A percentile compares a stretch with the other conserved stretches of the same genome.
phyloP scores from a whole-genome alignment of 148 eudicot genomes.

The Simmondsia chinensis region DNA sequence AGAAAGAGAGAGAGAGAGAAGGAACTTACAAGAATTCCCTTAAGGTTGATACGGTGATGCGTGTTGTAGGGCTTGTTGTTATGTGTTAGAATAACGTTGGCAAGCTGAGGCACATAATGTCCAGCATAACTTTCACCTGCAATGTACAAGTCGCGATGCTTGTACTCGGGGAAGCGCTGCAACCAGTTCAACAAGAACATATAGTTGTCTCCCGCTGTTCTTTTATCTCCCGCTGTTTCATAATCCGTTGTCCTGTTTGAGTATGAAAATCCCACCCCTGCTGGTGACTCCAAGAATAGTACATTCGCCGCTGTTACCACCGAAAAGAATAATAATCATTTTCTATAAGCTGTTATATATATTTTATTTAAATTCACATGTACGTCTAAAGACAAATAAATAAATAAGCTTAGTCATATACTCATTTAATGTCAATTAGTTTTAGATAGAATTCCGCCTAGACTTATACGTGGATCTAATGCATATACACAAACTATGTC shows the following conservation, averaged over 20 bases:
- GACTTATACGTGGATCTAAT: too few species aligned
- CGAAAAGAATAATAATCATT: too few species aligned
- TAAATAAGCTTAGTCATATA: too few species aligned
- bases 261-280: too few species aligned
- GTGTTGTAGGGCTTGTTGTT: not conserved
- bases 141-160: constrained; percentile 7
- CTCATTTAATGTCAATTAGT: too few species aligned
- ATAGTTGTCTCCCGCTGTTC: not conserved
- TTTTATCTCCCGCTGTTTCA: not conserved
- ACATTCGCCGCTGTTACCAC: constrained; percentile 13
- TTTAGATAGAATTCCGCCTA: too few species aligned
- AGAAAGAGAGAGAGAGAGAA: too few species aligned
- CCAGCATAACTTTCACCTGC: constrained; percentile 11
- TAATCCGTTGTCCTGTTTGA: not conserved
- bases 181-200: constrained; percentile 8
- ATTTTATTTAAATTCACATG: too few species aligned
- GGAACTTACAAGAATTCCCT: constrained; percentile 6
- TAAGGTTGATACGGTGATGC: not conserved
- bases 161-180: constrained; percentile 11
- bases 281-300: constrained; percentile 7
- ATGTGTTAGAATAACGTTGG: not conserved
- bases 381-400: too few species aligned
- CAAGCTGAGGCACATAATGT: constrained; percentile 12
- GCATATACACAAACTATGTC: too few species aligned
- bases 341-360: too few species aligned